A percentile compares a stretch with the other conserved stretches of the same genome.
Conservation (phyloP, 2,329 filamentous ascomycete genomes). For the Penicillium sumatraense region DNA sequence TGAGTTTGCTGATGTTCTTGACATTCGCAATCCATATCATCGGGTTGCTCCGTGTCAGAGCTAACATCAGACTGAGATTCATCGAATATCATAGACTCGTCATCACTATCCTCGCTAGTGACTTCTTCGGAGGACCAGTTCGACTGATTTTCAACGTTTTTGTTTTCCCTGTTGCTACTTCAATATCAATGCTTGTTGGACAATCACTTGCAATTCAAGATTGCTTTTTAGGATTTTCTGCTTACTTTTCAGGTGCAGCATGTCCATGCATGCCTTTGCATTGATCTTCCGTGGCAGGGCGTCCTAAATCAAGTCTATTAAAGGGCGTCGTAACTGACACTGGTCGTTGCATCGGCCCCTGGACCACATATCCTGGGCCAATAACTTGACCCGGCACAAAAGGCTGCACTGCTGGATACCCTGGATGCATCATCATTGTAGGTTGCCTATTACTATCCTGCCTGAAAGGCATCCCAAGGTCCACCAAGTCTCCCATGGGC, state of each 20-base stretch:
- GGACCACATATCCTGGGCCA: slow-evolving; percentile 1
- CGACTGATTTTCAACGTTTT: slow-evolving; percentile 3
- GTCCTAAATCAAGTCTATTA: slow-evolving; percentile 9
- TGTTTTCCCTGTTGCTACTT: neutral
- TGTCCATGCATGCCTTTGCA: neutral
- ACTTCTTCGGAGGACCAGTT: slow-evolving; percentile 21
- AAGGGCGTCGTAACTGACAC: slow-evolving; percentile 15
- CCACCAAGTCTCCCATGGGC: slow-evolving; percentile 19
- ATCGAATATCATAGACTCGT: slow-evolving; percentile 34
- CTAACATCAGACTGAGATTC: slow-evolving; percentile 22
- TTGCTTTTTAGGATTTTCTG: neutral
- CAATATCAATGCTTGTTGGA: neutral
- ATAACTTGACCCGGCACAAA: neutral
- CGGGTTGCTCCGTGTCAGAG: slow-evolving; percentile 34
- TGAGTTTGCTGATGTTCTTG: slow-evolving; percentile 16
- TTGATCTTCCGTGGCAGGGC: neutral
- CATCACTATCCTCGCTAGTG: slow-evolving; percentile 34
- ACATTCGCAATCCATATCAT: slow-evolving; percentile 26
- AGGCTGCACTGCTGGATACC: neutral
- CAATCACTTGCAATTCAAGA: neutral
- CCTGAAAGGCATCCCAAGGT: slow-evolving; percentile 16
- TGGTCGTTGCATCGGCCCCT: slow-evolving; percentile 9
- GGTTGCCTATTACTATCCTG: slow-evolving; percentile 6
- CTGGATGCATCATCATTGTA: neutral
- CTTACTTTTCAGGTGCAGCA: slow-evolving; percentile 8